Percentiles rank a stretch among this genome's conserved stretches.
Evolutionary conservation across 2,329 filamentous ascomycete species (phyloP).

Genomic region (Clarireedia monteithiana): DNA sequence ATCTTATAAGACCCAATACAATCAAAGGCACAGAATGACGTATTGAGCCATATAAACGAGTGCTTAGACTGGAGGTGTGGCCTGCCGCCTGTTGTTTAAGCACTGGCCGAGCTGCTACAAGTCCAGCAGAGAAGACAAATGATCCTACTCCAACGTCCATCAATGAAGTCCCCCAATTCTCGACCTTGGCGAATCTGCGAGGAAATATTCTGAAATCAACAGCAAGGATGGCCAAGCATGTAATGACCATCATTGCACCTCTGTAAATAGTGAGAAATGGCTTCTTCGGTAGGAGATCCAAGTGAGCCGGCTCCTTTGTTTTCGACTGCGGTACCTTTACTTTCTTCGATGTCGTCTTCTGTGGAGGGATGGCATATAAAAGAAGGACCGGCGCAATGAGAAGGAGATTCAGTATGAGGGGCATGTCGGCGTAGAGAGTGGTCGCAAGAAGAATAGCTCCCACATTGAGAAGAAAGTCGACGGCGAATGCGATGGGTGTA

Average conservation of each 20-base stretch:
- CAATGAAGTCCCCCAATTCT: slow-evolving; percentile 98
- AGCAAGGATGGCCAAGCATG: slow-evolving; percentile 86
- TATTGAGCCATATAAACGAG: slow-evolving; percentile 57
- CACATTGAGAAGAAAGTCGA: slow-evolving; percentile 86
- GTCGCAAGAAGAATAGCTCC: slow-evolving; percentile 73
- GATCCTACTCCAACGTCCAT: slow-evolving; percentile 98
- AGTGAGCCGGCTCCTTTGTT: slow-evolving; percentile 28
- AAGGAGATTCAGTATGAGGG: slow-evolving; percentile 66
- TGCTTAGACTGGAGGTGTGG: slow-evolving; percentile 39
- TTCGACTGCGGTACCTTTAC: slow-evolving; percentile 38
- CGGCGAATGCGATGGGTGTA: slow-evolving; percentile 54
- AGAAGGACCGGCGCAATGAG: slow-evolving; percentile 61
- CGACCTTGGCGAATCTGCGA: slow-evolving; percentile 90
- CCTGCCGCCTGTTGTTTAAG: slow-evolving; percentile 59
- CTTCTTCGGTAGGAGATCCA: slow-evolving; percentile 64
- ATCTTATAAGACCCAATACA: slow-evolving; percentile 68
- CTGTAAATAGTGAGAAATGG: slow-evolving; percentile 91
- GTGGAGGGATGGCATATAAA: slow-evolving; percentile 45
- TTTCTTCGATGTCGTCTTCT: slow-evolving; percentile 36
- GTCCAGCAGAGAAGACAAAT: slow-evolving; percentile 89
- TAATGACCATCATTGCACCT: slow-evolving; percentile 83
- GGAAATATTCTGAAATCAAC: slow-evolving; percentile 94
- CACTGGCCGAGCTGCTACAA: slow-evolving; percentile 79
- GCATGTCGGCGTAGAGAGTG: slow-evolving; percentile 72
- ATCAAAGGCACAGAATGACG: slow-evolving; percentile 80